phyloP scores from a whole-genome alignment of 495 filamentous ascomycete species.

The Neurospora sp. region DNA sequence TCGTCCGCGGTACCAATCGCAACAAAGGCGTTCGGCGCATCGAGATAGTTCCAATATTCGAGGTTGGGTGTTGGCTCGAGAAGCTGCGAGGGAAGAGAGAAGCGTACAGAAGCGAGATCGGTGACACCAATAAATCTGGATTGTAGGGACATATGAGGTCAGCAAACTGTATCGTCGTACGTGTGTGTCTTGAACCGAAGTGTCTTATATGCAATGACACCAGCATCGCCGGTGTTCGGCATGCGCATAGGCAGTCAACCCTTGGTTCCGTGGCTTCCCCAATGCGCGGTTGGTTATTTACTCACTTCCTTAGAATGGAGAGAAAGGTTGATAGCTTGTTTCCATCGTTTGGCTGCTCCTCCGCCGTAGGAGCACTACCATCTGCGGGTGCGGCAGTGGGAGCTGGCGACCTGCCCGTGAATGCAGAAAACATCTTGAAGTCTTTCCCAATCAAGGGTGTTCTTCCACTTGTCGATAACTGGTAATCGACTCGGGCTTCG shows the following conservation, averaged over 20 bases:
- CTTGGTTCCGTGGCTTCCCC: background rate
- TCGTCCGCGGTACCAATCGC: constrained; percentile 94
- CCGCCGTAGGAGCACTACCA: background rate
- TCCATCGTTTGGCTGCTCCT: constrained; percentile 65
- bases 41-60: constrained; percentile 98
- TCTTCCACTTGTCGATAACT: background rate
- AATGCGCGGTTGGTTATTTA: background rate
- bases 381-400: background rate
- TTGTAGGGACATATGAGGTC: background rate
- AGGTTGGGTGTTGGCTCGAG: constrained; percentile 92
- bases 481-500: background rate
- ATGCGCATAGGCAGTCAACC: background rate
- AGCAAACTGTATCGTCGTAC: background rate
- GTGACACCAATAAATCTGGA: constrained; percentile 82
- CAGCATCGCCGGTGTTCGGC: background rate
- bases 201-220: background rate
- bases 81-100: constrained; percentile 90
- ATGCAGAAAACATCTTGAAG: background rate
- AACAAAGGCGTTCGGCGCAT: constrained; percentile 88
- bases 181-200: background rate
- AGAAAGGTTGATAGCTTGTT: constrained; percentile 80
- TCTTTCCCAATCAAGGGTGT: background rate
- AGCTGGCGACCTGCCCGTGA: constrained; percentile 2
- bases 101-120: constrained; percentile 90
- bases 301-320: constrained; percentile 71